Evolutionary conservation across 1,284 basidiomycete species (phyloP), one percentile per base, ranked within the genome.

Genomic region (Athelia psychrophila): DNA sequence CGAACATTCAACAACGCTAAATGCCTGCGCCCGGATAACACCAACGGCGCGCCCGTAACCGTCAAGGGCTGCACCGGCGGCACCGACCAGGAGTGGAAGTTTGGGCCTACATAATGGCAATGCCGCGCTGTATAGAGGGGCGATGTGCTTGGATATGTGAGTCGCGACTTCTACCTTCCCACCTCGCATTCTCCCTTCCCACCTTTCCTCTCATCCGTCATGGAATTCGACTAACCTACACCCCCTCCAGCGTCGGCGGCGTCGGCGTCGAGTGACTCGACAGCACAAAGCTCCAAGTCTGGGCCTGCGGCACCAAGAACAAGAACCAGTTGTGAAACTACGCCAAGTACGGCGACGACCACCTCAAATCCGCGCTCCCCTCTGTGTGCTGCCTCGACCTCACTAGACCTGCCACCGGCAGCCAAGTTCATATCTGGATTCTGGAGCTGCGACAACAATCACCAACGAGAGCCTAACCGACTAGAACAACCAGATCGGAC

Each of bases 321-420:
- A 53, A 64, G 1, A 77, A 78, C 57, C 76, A 80, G 56, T 63
- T 71, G 52, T 79, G 71, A 57, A 69, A 58, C 27, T 79, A 78
- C 59, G 73, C 68, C 19, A 22, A 38, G 22, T 50, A 72, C 67
- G 62, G 70, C 55, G 65, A 73, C 50, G 70, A 76, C 50, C 67
- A 64, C 25, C 62, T 80, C 20, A 58, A 70, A 0, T n/a, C n/a
- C n/a, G n/a, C n/a, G n/a, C 79, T 77, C 78, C 69, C 66, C 13
- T 68, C 74, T 55, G 72, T 70, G 48, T 77, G 78, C 53, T 81
- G 79, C 52, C 53, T 78, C 25, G 79, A 81, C 58, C 62, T 81
- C 40, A 67, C 71, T 2, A 68, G 59, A 20, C 77, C 76, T 2
- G 55, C 60, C n/a, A 69, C 72, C 55, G 77, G 77, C 1, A 78